Evolutionary conservation across 2,329 filamentous ascomycete genomes (phyloP).

Genomic region (Ceratocystis colombiana): DNA sequence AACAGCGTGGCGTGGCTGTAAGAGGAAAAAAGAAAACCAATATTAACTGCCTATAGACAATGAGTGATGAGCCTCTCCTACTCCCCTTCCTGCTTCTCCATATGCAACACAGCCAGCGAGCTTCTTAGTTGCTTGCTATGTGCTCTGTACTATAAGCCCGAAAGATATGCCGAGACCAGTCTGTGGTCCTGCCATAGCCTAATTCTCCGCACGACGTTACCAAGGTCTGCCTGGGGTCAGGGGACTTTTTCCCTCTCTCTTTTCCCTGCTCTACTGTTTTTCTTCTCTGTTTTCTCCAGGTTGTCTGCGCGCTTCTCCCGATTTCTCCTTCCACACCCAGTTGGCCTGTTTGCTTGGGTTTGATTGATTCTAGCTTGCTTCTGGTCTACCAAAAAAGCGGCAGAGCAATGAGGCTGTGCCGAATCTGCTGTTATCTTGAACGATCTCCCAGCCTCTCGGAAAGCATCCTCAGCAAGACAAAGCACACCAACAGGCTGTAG

Average conservation of each 20-base stretch:
- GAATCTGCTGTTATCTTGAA: slow-evolving; percentile 1
- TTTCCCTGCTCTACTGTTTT: not conserved
- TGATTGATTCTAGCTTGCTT: not conserved
- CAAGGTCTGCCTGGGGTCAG: not conserved
- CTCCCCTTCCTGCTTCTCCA: not conserved
- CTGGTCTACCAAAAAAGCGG: not conserved
- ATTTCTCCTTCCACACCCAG: not conserved
- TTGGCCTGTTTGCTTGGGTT: too few relatives aligned
- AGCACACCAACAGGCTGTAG: too few relatives aligned
- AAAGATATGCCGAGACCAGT: slow-evolving; percentile 13
- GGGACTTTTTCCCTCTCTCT: not conserved
- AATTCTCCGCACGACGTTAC: slow-evolving; percentile 1
- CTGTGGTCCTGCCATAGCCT: slow-evolving; percentile 7
- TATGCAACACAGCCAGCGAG: not conserved
- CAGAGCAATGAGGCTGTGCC: not conserved
- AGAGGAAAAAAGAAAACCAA: not conserved
- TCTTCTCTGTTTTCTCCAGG: not conserved
- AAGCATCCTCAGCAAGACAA: not conserved
- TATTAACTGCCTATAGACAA: not conserved
- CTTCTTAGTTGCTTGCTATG: not conserved
- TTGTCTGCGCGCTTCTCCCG: not conserved
- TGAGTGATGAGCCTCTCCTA: not conserved
- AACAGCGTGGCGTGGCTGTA: not conserved
- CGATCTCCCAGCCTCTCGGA: not conserved
- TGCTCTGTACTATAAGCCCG: slow-evolving; percentile 8